Evolutionary conservation across 2,329 filamentous ascomycete species (phyloP).

Genomic region (Emericellopsis atlantica): DNA sequence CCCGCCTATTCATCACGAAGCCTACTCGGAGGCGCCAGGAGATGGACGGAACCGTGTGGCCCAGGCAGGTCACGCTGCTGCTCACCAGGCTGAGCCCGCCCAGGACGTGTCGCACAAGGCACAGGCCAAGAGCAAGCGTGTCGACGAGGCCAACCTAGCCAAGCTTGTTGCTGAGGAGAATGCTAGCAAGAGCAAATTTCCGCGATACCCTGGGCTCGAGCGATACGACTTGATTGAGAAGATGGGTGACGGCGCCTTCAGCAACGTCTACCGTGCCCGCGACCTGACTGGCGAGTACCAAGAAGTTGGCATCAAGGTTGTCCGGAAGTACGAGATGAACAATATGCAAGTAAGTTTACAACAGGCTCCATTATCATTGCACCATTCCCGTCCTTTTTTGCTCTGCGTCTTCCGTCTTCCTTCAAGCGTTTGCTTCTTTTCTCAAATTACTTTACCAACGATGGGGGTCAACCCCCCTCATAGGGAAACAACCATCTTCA

Average conservation of each 20-base stretch:
- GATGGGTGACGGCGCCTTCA: conserved; percentile 98
- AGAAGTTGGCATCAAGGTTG: conserved; percentile 95
- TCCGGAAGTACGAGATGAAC: conserved; percentile 98
- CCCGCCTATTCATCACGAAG: conserved; percentile 33
- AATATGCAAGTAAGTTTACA: conserved; percentile 77
- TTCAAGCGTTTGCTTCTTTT: conserved; percentile 4
- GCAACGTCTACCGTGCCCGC: conserved; percentile 87
- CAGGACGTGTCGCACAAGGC: conserved; percentile 32
- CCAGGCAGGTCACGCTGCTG: conserved; percentile 53
- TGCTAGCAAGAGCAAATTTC: conserved; percentile 72
- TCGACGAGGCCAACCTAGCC: conserved; percentile 60
- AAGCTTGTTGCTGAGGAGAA: conserved; percentile 87
- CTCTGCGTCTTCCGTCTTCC: conserved; percentile 11
- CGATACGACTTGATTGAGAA: conserved; percentile 82
- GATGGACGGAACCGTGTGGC: conserved; percentile 54
- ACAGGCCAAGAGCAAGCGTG: conserved; percentile 16
- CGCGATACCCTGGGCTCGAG: conserved; percentile 36
- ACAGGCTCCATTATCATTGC: conserved; percentile 2
- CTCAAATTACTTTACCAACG: conserved; percentile 38
- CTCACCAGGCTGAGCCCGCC: conserved; percentile 47
- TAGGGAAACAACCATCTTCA: conserved; percentile 90
- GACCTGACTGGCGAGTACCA: conserved; percentile 59
- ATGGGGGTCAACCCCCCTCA: conserved; percentile 22
- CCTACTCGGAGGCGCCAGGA: conserved; percentile 48
- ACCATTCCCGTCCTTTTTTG: conserved; percentile 2